Evolutionary conservation across 2,329 filamentous ascomycete species (phyloP).

Genomic region (Sporothrix pallida): DNA sequence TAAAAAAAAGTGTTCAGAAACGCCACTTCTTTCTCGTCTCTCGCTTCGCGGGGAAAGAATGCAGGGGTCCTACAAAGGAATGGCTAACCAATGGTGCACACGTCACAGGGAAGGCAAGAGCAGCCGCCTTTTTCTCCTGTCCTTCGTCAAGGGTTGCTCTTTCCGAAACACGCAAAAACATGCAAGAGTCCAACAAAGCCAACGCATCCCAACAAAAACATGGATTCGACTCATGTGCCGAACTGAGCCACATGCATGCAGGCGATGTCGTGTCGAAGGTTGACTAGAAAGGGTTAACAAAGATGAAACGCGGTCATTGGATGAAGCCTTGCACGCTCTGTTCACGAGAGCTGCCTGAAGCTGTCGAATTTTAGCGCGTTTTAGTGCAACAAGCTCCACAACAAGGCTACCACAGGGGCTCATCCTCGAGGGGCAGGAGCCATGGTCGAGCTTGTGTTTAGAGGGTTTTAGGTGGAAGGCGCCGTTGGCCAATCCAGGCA

Average conservation of each 20-base stretch:
- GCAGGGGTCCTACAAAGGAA: slow-evolving; percentile 14
- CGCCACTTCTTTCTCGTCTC: background rate
- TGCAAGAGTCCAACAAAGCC: background rate
- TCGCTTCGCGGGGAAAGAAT: slow-evolving; percentile 8
- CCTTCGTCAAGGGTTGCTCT: slow-evolving; percentile 7
- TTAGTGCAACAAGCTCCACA: slow-evolving; percentile 6
- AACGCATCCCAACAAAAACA: background rate
- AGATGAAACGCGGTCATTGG: background rate
- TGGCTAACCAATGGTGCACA: slow-evolving; percentile 21
- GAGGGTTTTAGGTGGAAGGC: background rate
- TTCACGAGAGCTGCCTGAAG: background rate
- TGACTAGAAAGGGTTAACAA: background rate
- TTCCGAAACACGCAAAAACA: slow-evolving; percentile 28
- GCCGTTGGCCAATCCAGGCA: background rate
- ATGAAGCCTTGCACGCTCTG: background rate
- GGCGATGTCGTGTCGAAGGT: background rate
- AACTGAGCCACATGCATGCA: background rate
- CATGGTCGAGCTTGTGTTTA: background rate
- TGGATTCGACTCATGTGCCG: slow-evolving; percentile 3
- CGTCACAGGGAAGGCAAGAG: background rate
- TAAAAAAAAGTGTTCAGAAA: background rate
- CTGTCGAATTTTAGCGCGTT: background rate
- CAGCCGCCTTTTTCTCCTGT: too few species aligned
- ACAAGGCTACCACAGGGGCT: slow-evolving; percentile 13
- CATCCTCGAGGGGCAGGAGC: background rate